A percentile compares a stretch with the other conserved stretches of the same genome.
Conservation (phyloP, 768 basidiomycete genomes). For the Mycena galericulata region DNA sequence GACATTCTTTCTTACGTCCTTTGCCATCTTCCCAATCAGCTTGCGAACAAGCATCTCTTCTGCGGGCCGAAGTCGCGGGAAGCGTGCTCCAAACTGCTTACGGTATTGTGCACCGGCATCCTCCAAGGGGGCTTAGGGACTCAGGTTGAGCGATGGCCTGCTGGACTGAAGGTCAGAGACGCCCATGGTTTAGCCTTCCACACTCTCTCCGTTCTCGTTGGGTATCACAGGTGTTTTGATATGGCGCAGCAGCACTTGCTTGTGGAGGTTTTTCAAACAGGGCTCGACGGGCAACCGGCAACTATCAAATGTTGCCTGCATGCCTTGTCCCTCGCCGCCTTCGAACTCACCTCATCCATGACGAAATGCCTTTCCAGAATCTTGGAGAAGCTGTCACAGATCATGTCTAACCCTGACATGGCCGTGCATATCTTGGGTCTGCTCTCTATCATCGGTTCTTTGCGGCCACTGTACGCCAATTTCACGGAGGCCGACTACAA, state of each 20-base stretch:
- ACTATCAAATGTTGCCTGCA: constrained; percentile 93
- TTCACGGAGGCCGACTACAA: constrained; percentile 93
- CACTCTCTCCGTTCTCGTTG: constrained; percentile 87
- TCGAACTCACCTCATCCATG: constrained; percentile 86
- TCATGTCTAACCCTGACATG: constrained; percentile 94
- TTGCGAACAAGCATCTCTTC: constrained; percentile 96
- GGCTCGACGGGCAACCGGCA: constrained; percentile 75
- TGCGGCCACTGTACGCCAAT: constrained; percentile 84
- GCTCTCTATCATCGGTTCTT: constrained; percentile 86
- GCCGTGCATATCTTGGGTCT: constrained; percentile 97
- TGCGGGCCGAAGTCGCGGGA: constrained; percentile 87
- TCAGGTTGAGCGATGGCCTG: constrained; percentile 69
- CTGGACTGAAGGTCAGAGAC: constrained; percentile 76
- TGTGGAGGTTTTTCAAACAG: constrained; percentile 79
- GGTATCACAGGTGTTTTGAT: constrained; percentile 87
- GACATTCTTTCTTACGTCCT: constrained; percentile 93
- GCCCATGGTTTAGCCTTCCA: constrained; percentile 91
- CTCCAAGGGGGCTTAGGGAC: constrained; percentile 67
- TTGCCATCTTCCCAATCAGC: constrained; percentile 90
- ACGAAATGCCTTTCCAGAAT: constrained; percentile 84
- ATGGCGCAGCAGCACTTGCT: constrained; percentile 71
- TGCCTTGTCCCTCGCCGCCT: constrained; percentile 87
- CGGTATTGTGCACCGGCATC: constrained; percentile 76
- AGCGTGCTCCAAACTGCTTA: constrained; percentile 71
- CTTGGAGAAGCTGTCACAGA: constrained; percentile 88